These are phyloP conservation scores for Dimocarpus longan DNA, from an alignment of 345 rosid genomes.

Conservation along the genomic window DNA sequence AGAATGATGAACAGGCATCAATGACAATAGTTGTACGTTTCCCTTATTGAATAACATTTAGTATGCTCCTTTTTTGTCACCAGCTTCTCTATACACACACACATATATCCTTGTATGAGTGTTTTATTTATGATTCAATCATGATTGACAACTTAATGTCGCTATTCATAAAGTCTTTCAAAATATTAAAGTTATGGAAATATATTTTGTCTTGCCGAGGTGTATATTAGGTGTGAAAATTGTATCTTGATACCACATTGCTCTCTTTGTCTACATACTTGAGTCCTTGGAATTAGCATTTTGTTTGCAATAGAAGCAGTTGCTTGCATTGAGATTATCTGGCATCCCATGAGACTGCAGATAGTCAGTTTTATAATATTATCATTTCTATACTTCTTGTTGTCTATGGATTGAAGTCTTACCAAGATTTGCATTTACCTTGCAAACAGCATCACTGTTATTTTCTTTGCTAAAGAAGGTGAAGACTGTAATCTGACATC, in stretches of 20 bases:
- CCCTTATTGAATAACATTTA: background rate
- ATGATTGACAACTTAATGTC: too few relatives aligned
- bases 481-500: conserved; percentile 59
- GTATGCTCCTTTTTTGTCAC: background rate
- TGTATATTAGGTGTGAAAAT: background rate
- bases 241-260: background rate
- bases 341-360: background rate
- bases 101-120: background rate
- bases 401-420: conserved; percentile 10
- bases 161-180: background rate
- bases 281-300: background rate
- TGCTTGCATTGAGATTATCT: background rate
- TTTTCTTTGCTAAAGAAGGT: conserved; percentile 85
- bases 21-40: background rate
- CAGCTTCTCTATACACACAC: background rate
- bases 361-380: background rate
- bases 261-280: background rate
- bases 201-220: too few relatives aligned
- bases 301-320: background rate
- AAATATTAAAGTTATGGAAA: background rate
- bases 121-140: background rate
- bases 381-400: background rate
- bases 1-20: conserved; percentile 8
- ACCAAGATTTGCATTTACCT: conserved; percentile 12
- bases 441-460: conserved; percentile 60